These are phyloP conservation scores for Camelina laxa DNA, from an alignment of 345 rosid species.

Conservation along the genomic window DNA sequence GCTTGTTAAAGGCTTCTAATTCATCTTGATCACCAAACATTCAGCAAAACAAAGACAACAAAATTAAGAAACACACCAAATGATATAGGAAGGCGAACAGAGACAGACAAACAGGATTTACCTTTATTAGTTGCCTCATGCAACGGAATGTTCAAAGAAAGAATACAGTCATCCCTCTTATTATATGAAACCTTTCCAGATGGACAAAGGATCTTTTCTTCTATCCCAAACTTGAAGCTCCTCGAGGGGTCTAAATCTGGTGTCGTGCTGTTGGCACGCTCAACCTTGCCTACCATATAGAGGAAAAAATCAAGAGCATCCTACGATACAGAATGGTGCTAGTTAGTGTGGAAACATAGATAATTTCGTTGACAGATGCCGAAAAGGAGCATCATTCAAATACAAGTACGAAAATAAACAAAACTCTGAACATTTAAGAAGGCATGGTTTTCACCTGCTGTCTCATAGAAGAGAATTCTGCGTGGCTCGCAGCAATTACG, in stretches of 20 bases:
- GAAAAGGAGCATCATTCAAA: conserved; percentile 10
- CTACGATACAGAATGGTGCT: conserved; percentile 51
- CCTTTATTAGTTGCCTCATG: conserved; percentile 92
- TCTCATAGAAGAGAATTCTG: conserved; percentile 93
- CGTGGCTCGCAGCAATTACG: conserved; percentile 94
- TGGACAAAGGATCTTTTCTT: conserved; percentile 85
- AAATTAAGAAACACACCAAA: conserved; percentile 20
- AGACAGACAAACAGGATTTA: conserved; percentile 36
- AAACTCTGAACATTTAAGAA: not conserved
- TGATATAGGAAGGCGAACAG: conserved; percentile 20
- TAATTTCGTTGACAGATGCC: conserved; percentile 7
- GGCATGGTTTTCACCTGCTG: conserved; percentile 69
- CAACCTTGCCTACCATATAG: conserved; percentile 92
- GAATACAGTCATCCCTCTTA: conserved; percentile 89
- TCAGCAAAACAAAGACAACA: conserved; percentile 21
- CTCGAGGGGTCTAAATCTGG: conserved; percentile 79
- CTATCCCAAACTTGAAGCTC: conserved; percentile 96
- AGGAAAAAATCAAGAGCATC: conserved; percentile 98
- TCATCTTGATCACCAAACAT: conserved; percentile 65
- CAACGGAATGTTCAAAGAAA: conserved; percentile 90
- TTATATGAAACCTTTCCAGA: conserved; percentile 93
- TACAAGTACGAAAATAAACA: conserved; percentile 5
- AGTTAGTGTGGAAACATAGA: conserved; percentile 21
- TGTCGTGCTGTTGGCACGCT: conserved; percentile 66
- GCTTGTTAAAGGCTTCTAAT: conserved; percentile 66